phyloP scores from a whole-genome alignment of 2,329 filamentous ascomycete genomes.

The Sphaerulina vaccinii region DNA sequence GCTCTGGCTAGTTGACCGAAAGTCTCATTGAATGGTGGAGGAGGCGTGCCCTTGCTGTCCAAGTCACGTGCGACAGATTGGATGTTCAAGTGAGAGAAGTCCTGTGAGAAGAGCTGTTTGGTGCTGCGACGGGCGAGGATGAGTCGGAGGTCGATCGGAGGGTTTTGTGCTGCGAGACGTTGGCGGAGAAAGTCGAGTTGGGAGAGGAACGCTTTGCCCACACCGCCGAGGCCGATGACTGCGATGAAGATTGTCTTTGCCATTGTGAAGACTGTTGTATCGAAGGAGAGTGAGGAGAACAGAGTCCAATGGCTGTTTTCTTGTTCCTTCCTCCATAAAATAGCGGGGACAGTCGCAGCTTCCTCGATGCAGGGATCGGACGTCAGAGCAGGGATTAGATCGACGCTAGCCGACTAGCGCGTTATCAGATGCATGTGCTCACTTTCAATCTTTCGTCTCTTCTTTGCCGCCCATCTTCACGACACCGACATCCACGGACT shows the following conservation, averaged over 20 bases:
- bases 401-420: slow-evolving; percentile 8
- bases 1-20: slow-evolving; percentile 75
- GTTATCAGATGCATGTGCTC: not conserved
- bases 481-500: not conserved
- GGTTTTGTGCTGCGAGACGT: slow-evolving; percentile 49
- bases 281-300: not conserved
- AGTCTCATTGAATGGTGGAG: slow-evolving; percentile 68
- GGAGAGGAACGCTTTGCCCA: slow-evolving; percentile 65
- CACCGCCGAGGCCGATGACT: slow-evolving; percentile 72
- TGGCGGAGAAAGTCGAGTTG: slow-evolving; percentile 20
- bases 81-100: slow-evolving; percentile 68
- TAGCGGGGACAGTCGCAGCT: slow-evolving; percentile 4
- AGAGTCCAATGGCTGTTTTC: slow-evolving; percentile 5
- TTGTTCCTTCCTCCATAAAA: not conserved
- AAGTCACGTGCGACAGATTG: slow-evolving; percentile 62
- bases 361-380: slow-evolving; percentile 11
- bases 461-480: not conserved
- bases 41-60: slow-evolving; percentile 60
- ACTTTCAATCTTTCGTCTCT: not conserved
- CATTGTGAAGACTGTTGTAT: not conserved
- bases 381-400: slow-evolving; percentile 5
- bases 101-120: slow-evolving; percentile 72
- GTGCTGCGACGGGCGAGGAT: slow-evolving; percentile 84
- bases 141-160: slow-evolving; percentile 69
- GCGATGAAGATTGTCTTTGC: slow-evolving; percentile 43